Evolutionary conservation across 2,329 filamentous ascomycete species (phyloP).

Genomic region (Alternaria conjuncta): DNA sequence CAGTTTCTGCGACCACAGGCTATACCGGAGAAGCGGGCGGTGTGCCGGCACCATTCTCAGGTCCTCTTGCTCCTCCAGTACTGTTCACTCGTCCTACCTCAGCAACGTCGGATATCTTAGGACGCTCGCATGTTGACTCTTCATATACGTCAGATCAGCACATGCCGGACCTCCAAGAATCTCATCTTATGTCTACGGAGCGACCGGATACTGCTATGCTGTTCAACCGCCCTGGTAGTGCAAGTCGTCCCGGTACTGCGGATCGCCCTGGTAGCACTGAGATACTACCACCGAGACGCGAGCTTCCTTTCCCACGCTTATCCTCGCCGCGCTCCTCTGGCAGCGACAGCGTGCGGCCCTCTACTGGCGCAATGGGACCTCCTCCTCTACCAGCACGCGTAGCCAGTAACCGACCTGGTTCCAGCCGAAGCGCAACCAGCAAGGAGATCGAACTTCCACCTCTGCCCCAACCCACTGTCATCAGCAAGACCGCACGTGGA

Average conservation of each 20-base stretch:
- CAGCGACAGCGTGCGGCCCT: constrained; percentile 29
- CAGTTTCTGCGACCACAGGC: constrained; percentile 23
- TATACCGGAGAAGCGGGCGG: background rate
- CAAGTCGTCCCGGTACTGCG: background rate
- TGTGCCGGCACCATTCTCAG: background rate
- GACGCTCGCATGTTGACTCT: background rate
- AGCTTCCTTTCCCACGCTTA: constrained; percentile 50
- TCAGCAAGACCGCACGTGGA: constrained; percentile 13
- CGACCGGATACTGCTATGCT: constrained; percentile 28
- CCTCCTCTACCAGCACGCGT: constrained; percentile 41
- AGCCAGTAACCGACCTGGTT: constrained; percentile 24
- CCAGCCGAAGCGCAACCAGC: constrained; percentile 17
- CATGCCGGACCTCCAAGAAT: constrained; percentile 10
- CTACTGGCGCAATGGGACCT: constrained; percentile 35
- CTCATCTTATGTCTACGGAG: background rate
- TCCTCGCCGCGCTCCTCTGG: constrained; percentile 34
- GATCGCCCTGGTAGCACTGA: constrained; percentile 18
- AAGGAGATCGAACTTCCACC: constrained; percentile 42
- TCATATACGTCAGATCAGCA: constrained; percentile 2
- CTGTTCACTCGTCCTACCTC: constrained; percentile 36
- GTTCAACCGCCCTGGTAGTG: constrained; percentile 16
- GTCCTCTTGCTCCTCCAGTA: constrained; percentile 33
- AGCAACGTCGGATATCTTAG: constrained; percentile 20
- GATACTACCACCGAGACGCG: constrained; percentile 45
- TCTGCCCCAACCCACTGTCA: constrained; percentile 44